phyloP scores from a whole-genome alignment of 345 rosid genomes.

The Nephelium lappaceum region DNA sequence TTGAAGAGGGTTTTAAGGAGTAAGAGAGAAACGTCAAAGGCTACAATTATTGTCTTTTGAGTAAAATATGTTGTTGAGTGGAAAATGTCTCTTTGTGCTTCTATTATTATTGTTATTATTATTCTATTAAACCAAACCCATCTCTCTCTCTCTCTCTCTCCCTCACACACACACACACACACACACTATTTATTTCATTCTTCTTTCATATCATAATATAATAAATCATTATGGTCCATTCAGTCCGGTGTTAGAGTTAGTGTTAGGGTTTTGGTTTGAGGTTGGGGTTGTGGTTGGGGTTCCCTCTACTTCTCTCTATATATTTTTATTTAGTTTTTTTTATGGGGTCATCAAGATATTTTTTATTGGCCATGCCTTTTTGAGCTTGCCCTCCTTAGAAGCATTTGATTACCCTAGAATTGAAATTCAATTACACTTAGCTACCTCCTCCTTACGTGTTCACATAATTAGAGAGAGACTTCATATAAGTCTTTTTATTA shows the following conservation, averaged over 20 bases:
- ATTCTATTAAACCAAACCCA: background rate
- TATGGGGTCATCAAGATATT: constrained; percentile 1
- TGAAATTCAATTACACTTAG: constrained; percentile 16
- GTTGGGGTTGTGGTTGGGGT: too few species aligned
- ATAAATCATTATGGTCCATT: constrained; percentile 1
- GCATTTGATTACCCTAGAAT: constrained; percentile 35
- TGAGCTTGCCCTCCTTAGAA: constrained; percentile 41
- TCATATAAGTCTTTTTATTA: too few species aligned
- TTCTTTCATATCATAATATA: background rate
- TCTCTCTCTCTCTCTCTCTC: background rate
- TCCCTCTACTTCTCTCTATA: background rate
- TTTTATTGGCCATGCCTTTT: constrained; percentile 7
- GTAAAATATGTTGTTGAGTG: constrained; percentile 36
- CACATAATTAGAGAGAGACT: background rate
- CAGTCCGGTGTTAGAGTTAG: constrained; percentile 3
- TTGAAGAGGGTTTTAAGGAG: constrained; percentile 45
- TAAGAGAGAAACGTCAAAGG: constrained; percentile 57
- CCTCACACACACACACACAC: too few species aligned
- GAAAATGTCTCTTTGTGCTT: constrained; percentile 30
- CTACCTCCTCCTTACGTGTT: constrained; percentile 7
- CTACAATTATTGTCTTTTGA: constrained; percentile 61
- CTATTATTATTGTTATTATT: background rate
- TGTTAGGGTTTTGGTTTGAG: background rate
- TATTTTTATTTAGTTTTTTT: background rate
- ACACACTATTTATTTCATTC: too few species aligned